Evolutionary conservation across 768 basidiomycete species (phyloP).

Genomic region (Leucocoprinus birnbaumii): DNA sequence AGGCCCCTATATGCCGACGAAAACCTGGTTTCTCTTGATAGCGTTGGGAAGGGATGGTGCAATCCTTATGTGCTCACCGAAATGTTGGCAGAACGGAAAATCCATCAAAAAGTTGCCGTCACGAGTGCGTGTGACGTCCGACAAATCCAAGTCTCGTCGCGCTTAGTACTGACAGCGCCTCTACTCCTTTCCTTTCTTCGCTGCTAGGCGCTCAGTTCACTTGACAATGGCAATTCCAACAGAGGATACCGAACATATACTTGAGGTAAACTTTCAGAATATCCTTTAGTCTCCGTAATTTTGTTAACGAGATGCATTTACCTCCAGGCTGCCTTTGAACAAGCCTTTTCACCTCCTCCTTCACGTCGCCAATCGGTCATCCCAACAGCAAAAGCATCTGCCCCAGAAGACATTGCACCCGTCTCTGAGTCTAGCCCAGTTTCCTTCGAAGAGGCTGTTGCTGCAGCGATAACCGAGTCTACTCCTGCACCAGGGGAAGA

Average conservation of each 20-base stretch:
- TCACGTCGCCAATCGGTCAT: slow-evolving; percentile 22
- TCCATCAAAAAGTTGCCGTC: slow-evolving; percentile 1
- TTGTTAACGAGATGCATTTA: no score
- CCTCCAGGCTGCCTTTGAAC: slow-evolving; percentile 22
- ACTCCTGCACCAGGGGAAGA: slow-evolving; percentile 22
- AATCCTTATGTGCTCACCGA: not conserved
- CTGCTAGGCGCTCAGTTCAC: not conserved
- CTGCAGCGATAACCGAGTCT: slow-evolving; percentile 9
- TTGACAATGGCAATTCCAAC: not conserved
- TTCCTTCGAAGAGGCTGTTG: not conserved
- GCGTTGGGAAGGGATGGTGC: not conserved
- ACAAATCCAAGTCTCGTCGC: no score
- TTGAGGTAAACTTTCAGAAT: not conserved
- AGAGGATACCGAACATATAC: slow-evolving; percentile 7
- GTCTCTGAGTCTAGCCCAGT: not conserved
- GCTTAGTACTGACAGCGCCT: not conserved
- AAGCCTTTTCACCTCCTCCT: slow-evolving; percentile 30
- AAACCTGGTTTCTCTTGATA: no score
- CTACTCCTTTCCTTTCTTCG: not conserved
- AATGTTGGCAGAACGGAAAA: not conserved
- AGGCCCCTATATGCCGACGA: no score
- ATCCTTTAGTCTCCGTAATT: not conserved
- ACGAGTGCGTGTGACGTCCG: slow-evolving; percentile 6
- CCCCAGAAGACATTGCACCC: slow-evolving; percentile 1
- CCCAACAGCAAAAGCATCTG: slow-evolving; percentile 10